Conservation (phyloP, 2,329 filamentous ascomycete species). For the Podosphaera aphanis region DNA sequence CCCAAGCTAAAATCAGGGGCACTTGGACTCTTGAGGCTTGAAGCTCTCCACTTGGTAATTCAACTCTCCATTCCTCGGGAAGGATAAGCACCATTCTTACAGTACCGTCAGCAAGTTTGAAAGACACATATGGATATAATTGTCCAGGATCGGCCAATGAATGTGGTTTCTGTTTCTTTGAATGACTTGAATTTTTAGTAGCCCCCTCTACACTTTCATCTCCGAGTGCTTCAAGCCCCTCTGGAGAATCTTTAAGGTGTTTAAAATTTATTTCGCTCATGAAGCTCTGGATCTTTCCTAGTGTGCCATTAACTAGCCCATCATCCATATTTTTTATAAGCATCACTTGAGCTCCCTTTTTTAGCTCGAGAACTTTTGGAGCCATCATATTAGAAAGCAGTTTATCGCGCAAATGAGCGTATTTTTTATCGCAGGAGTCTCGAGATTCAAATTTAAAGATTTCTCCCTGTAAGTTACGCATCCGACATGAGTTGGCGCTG, state of each 20-base stretch:
- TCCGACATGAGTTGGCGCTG: constrained; percentile 51
- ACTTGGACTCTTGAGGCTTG: constrained; percentile 67
- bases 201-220: constrained; percentile 19
- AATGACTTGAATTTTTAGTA: constrained; percentile 16
- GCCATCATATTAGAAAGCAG: constrained; percentile 84
- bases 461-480: constrained; percentile 48
- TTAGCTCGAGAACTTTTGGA: constrained; percentile 54
- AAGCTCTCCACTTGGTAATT: constrained; percentile 82
- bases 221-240: constrained; percentile 24
- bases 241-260: constrained; percentile 31
- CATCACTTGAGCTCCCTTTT: constrained; percentile 92
- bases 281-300: constrained; percentile 67
- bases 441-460: constrained; percentile 43
- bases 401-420: constrained; percentile 47
- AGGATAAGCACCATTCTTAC: constrained; percentile 57
- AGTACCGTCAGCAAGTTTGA: constrained; percentile 56
- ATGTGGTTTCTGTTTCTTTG: constrained; percentile 9
- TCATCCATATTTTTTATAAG: constrained; percentile 99
- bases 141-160: constrained; percentile 22
- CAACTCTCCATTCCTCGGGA: constrained; percentile 86
- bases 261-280: constrained; percentile 45
- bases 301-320: constrained; percentile 73
- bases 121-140: constrained; percentile 66
- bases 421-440: constrained; percentile 46
- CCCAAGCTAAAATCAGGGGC: constrained; percentile 88